Percentiles rank a stretch among this genome's conserved stretches.
Conservation (phyloP, 228 moss, liverwort and hornwort species). For the Sphagnum fallax region DNA sequence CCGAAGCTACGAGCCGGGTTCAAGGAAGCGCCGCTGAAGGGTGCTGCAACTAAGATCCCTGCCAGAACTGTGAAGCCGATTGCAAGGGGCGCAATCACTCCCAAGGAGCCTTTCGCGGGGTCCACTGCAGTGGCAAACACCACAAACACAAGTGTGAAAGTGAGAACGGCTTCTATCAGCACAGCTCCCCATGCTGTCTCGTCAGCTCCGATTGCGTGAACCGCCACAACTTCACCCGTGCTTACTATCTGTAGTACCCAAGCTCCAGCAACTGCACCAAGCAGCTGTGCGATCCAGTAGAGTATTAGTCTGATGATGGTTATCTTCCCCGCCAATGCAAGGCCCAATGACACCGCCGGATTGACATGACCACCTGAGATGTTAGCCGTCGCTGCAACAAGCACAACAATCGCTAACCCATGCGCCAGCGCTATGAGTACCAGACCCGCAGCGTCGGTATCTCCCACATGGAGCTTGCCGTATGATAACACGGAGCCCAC, state of each 20-base stretch:
- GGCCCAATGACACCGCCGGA: slow-evolving; percentile 81
- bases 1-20: slow-evolving; percentile 81
- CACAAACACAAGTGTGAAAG: slow-evolving; percentile 67
- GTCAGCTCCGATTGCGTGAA: slow-evolving; percentile 26
- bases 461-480: slow-evolving; percentile 35
- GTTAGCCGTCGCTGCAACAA: slow-evolving; percentile 65
- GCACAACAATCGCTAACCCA: slow-evolving; percentile 50
- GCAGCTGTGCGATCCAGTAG: slow-evolving; percentile 83
- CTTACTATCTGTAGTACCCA: slow-evolving; percentile 42
- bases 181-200: slow-evolving; percentile 21
- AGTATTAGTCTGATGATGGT: slow-evolving; percentile 56
- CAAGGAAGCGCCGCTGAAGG: slow-evolving; percentile 76
- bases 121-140: slow-evolving; percentile 84
- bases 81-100: slow-evolving; percentile 62
- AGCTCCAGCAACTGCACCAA: slow-evolving; percentile 55
- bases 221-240: slow-evolving; percentile 31
- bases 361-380: slow-evolving; percentile 93
- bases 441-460: slow-evolving; percentile 34
- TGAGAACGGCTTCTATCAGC: slow-evolving; percentile 58
- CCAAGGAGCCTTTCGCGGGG: slow-evolving; percentile 55
- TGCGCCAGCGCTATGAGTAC: slow-evolving; percentile 64
- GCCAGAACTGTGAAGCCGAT: slow-evolving; percentile 82
- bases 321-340: slow-evolving; percentile 70
- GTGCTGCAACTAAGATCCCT: slow-evolving; percentile 66
- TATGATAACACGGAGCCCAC: slow-evolving; percentile 58